These are phyloP conservation scores for Tetradesmus obliquus DNA, from an alignment of 139 green algal species.

Conservation along the genomic window DNA sequence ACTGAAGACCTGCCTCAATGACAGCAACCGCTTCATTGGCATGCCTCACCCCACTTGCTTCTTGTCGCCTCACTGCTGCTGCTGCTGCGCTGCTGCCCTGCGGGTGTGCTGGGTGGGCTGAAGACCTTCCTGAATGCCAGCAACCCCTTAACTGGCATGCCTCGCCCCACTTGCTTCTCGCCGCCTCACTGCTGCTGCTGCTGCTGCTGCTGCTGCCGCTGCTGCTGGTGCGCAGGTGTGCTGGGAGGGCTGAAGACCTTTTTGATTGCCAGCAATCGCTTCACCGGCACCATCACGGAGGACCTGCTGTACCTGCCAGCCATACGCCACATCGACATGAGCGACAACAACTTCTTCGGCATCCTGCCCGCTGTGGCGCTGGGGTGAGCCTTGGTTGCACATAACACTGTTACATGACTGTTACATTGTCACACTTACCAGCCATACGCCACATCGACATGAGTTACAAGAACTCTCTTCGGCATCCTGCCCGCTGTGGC, in stretches of 20 bases:
- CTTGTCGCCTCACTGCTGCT: background rate
- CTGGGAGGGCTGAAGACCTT: background rate
- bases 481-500: background rate
- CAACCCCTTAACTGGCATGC: background rate
- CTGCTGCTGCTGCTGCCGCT: too few relatives aligned
- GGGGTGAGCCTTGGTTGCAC: background rate
- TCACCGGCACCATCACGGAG: constrained; percentile 30
- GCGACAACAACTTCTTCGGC: constrained; percentile 35
- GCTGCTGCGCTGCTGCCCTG: background rate
- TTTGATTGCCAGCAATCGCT: constrained; percentile 10
- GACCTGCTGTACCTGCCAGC: constrained; percentile 28
- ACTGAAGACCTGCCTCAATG: background rate
- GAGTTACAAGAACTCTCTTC: too few relatives aligned
- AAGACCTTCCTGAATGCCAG: background rate
- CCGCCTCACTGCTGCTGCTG: background rate
- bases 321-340: constrained; percentile 23
- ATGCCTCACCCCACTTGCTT: too few relatives aligned
- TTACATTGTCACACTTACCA: too few relatives aligned
- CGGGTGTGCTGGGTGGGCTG: background rate
- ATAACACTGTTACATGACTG: too few relatives aligned
- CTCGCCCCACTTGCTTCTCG: too few relatives aligned
- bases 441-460: too few relatives aligned
- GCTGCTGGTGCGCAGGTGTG: background rate
- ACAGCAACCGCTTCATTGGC: too few relatives aligned
- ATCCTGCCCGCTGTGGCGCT: background rate